Evolutionary conservation across 352 stramenopile species (phyloP).

Genomic region (Globisporangium carolinianum): DNA sequence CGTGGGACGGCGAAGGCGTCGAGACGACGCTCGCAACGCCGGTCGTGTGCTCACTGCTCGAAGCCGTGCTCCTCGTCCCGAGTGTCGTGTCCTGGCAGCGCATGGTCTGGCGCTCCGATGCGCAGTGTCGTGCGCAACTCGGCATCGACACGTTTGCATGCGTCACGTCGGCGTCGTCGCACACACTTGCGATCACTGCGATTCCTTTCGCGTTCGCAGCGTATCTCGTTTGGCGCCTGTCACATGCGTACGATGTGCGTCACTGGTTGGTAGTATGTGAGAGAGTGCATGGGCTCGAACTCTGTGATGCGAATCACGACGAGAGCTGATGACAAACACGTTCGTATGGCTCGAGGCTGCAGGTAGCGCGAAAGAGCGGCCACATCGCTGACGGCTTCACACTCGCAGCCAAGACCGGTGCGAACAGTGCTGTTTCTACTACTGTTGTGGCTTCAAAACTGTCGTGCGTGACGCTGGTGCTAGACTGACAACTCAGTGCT

Average conservation of each 20-base stretch:
- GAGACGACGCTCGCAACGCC: constrained; percentile 47
- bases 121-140: constrained; percentile 30
- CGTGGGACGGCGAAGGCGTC: constrained; percentile 64
- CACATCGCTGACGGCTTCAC: constrained; percentile 63
- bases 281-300: not conserved
- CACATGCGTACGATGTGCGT: constrained; percentile 55
- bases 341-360: not conserved
- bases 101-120: constrained; percentile 46
- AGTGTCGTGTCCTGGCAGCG: constrained; percentile 52
- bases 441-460: not conserved
- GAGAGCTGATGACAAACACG: not conserved
- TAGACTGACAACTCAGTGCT: too few relatives aligned
- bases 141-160: constrained; percentile 51
- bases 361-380: constrained; percentile 33
- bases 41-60: constrained; percentile 43
- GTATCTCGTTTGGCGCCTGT: constrained; percentile 53
- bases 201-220: constrained; percentile 34
- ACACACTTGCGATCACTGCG: constrained; percentile 32
- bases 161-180: constrained; percentile 31
- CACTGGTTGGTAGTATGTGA: not conserved
- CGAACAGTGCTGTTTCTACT: not conserved
- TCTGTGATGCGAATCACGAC: not conserved
- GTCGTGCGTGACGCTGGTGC: not conserved
- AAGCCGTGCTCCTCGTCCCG: constrained; percentile 30
- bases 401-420: constrained; percentile 62